Evolutionary conservation across 192 early-diverging fungal species (phyloP).

Genomic region (Backusella liffmaniae): DNA sequence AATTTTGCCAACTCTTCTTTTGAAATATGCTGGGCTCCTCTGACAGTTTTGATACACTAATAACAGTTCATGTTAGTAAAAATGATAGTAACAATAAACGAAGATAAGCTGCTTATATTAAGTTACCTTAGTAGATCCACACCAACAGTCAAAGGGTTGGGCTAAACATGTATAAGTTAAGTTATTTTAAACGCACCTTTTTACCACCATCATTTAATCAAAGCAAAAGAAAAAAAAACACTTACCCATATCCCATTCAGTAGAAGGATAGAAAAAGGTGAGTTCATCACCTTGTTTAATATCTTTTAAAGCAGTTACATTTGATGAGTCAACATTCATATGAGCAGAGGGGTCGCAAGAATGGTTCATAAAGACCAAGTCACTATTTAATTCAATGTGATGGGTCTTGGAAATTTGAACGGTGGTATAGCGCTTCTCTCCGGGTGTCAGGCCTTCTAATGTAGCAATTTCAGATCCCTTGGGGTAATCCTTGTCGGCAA

Average conservation of each 20-base stretch:
- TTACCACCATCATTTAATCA: not conserved
- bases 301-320: slow-evolving; percentile 45
- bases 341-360: slow-evolving; percentile 49
- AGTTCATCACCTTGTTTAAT: slow-evolving; percentile 50
- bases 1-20: slow-evolving; percentile 41
- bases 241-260: slow-evolving; percentile 63
- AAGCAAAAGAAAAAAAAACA: not conserved
- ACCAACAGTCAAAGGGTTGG: slow-evolving; percentile 61
- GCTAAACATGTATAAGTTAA: slow-evolving; percentile 12
- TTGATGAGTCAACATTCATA: slow-evolving; percentile 43
- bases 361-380: slow-evolving; percentile 56
- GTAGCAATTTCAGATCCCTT: slow-evolving; percentile 43
- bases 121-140: slow-evolving; percentile 40
- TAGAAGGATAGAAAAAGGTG: slow-evolving; percentile 61
- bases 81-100: not conserved
- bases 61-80: not conserved
- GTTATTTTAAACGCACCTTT: not conserved
- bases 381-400: slow-evolving; percentile 57
- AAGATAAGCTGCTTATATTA: not conserved
- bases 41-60: slow-evolving; percentile 50
- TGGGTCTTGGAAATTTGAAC: slow-evolving; percentile 47
- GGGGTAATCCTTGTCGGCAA: slow-evolving; percentile 38
- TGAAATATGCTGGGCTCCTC: slow-evolving; percentile 48
- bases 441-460: slow-evolving; percentile 50
- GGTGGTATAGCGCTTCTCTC: slow-evolving; percentile 50